Conservation (phyloP, 2,329 filamentous ascomycete genomes). For the Paecilomyces sp. region DNA sequence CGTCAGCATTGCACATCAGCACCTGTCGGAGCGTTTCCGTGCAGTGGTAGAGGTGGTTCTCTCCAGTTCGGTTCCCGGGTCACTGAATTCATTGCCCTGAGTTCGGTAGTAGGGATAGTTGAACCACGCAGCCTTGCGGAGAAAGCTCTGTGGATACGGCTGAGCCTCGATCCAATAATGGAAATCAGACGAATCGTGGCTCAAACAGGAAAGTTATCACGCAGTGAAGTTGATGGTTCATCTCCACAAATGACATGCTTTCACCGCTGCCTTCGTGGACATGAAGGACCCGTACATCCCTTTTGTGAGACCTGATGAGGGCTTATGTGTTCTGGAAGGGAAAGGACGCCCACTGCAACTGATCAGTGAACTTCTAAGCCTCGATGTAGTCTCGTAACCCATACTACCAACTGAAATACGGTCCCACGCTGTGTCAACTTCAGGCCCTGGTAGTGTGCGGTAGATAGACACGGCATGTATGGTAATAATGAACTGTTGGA, state of each 20-base stretch:
- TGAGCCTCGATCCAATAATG: not conserved
- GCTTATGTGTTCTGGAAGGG: constrained; percentile 1
- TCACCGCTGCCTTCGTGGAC: constrained; percentile 6
- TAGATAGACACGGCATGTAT: constrained; percentile 3
- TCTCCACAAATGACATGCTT: constrained; percentile 7
- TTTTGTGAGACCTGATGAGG: constrained; percentile 2
- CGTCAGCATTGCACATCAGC: constrained; percentile 10
- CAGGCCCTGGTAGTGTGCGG: constrained; percentile 2
- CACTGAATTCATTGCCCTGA: constrained; percentile 4
- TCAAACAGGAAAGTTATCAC: constrained; percentile 3
- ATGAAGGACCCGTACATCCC: constrained; percentile 3
- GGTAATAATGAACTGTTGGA: constrained; percentile 2
- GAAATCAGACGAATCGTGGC: not conserved
- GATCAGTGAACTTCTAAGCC: not conserved
- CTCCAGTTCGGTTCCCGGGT: constrained; percentile 3
- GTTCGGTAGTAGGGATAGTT: constrained; percentile 7
- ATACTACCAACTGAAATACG: constrained; percentile 1
- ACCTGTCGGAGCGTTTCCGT: constrained; percentile 11
- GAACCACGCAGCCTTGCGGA: constrained; percentile 5
- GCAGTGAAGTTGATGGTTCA: constrained; percentile 10
- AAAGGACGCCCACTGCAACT: constrained; percentile 3
- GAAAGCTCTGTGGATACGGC: constrained; percentile 2
- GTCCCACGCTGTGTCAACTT: constrained; percentile 10
- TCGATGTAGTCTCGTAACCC: not conserved
- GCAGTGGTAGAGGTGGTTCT: constrained; percentile 9